A percentile compares a stretch with the other conserved stretches of the same genome.
Conservation (phyloP, 768 basidiomycete genomes). For the Leccinum incarnatum region DNA sequence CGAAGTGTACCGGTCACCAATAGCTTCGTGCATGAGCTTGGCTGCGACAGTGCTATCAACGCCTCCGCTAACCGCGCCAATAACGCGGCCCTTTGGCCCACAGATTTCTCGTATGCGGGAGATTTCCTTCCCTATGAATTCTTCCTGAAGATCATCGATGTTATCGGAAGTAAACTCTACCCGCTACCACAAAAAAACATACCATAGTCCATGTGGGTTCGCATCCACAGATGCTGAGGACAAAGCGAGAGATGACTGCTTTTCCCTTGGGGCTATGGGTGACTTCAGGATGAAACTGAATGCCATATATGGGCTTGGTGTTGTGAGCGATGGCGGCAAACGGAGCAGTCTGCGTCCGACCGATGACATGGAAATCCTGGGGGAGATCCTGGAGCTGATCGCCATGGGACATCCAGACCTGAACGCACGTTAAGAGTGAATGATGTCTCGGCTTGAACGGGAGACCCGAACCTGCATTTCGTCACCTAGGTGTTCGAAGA, state of each 20-base stretch:
- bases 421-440: neutral
- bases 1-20: conserved; percentile 79
- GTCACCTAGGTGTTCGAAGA: conserved; percentile 86
- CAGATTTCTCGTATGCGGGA: conserved; percentile 91
- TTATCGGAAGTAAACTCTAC: neutral
- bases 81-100: conserved; percentile 91
- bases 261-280: conserved; percentile 90
- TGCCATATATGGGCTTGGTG: conserved; percentile 86
- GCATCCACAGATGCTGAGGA: conserved; percentile 82
- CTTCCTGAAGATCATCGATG: conserved; percentile 54
- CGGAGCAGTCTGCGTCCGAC: conserved; percentile 81
- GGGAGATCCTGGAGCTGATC: conserved; percentile 88
- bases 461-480: conserved; percentile 71
- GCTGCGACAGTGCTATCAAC: conserved; percentile 98
- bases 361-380: conserved; percentile 82
- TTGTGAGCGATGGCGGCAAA: conserved; percentile 93
- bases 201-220: conserved; percentile 93
- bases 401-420: conserved; percentile 99
- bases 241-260: conserved; percentile 84
- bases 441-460: neutral
- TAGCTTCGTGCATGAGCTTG: conserved; percentile 99
- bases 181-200: conserved; percentile 11
- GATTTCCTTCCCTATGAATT: conserved; percentile 97
- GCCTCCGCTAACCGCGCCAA: conserved; percentile 96
- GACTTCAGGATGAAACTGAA: conserved; percentile 99